Evolutionary conservation across 2,329 filamentous ascomycete species (phyloP), one percentile per base, ranked within the genome.

Genomic region (Epichloe sibirici): DNA sequence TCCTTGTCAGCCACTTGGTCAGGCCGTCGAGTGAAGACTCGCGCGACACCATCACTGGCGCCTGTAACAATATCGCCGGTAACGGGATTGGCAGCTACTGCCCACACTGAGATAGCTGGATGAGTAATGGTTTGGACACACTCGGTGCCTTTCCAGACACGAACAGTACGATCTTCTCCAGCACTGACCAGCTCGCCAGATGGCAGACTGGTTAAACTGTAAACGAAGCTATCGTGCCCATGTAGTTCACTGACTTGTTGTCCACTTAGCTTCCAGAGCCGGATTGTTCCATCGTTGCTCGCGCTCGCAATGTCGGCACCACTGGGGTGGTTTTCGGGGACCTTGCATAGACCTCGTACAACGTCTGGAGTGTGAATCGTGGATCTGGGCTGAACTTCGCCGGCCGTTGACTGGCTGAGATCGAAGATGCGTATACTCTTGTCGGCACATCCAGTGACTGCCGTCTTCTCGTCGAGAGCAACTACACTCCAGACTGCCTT

Each of bases 51-150:
- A 64, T 98, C 93, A 66, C 91, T 98, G 31, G 91, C 85, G 35
- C 91, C 93, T 3, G 88, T 88, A n/a, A 89, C 88, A 55, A 98
- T 91, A 62, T 98, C 94, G 23, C 93, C 91, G 47, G 81, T 94
- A 56, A 88, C 82, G 0, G 76, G 64, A 63, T 88, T 93, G 11
- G 81, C 86, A n/a, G 90, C 87, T 17, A 98, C 89, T 13, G 82
- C 77, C 93, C 93, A 98, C 5, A 98, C 90, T 0, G 91, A 97
- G 52, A 97, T 94, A 9, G 93, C 93, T 11, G 93, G 93, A 62
- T 96, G 90, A 1, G 91, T 96, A 57, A 98, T 97, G 40, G 91
- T 96, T 68, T 98, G 93, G 45, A 95, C 71, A 65, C 91, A 97
- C 53, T 90, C 77, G 13, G 74, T 79, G 45, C 85, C 87, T 59